These are phyloP conservation scores for Exophiala oligosperma DNA, from an alignment of 2,329 filamentous ascomycete genomes.

Conservation along the genomic window DNA sequence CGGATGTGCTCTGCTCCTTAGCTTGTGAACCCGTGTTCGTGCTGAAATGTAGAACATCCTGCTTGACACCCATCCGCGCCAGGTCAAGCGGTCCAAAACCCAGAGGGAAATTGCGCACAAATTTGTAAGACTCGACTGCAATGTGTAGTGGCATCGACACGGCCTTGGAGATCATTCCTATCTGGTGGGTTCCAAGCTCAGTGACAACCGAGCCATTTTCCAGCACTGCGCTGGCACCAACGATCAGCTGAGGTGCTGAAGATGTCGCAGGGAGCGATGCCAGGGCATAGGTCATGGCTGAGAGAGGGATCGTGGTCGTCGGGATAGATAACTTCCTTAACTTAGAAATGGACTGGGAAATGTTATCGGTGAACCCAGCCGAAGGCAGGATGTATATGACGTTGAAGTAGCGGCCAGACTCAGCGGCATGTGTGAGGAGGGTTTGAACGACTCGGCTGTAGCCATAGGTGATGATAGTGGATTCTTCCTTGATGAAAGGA, in stretches of 20 bases:
- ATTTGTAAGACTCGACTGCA: constrained; percentile 94
- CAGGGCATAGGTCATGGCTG: constrained; percentile 19
- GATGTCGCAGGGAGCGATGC: constrained; percentile 12
- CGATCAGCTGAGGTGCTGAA: constrained; percentile 53
- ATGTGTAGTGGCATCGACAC: constrained; percentile 81
- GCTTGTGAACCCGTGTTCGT: constrained; percentile 47
- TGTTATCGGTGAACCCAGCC: not conserved
- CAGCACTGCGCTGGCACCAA: constrained; percentile 78
- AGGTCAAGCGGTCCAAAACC: constrained; percentile 40
- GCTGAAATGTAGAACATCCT: constrained; percentile 73
- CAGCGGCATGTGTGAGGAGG: constrained; percentile 59
- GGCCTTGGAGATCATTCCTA: constrained; percentile 75
- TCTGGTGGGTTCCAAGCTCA: constrained; percentile 80
- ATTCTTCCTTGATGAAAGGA: constrained; percentile 75
- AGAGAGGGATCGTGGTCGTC: constrained; percentile 22
- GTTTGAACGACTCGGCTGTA: constrained; percentile 81
- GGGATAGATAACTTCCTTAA: constrained; percentile 22
- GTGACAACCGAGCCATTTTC: constrained; percentile 93
- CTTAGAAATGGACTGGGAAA: constrained; percentile 4
- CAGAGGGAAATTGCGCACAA: constrained; percentile 81
- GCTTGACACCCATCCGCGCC: constrained; percentile 67
- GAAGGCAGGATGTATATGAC: constrained; percentile 72
- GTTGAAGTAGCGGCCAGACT: constrained; percentile 67
- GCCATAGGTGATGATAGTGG: constrained; percentile 85
- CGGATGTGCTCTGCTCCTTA: constrained; percentile 15